Evolutionary conservation across 176 grass and related monocot species (phyloP).

Genomic region (Saccharum officinarum): DNA sequence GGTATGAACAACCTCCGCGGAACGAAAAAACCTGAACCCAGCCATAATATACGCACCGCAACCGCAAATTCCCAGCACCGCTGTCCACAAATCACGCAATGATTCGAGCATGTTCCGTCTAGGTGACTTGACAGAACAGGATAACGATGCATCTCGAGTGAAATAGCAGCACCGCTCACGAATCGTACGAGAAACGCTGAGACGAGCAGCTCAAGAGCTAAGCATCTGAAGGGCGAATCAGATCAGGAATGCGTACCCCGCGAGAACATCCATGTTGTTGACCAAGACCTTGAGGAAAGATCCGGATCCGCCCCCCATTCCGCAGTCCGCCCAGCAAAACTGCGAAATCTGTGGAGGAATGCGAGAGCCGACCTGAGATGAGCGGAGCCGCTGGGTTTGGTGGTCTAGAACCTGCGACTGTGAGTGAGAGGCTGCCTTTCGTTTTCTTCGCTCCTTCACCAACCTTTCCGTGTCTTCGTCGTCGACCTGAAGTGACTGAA

Average conservation of each 20-base stretch:
- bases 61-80: not conserved
- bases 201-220: not conserved
- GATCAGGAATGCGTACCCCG: constrained; percentile 62
- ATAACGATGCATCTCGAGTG: not conserved
- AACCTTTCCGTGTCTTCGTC: not conserved
- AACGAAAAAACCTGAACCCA: constrained; percentile 26
- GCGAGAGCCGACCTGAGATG: not conserved
- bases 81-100: not conserved
- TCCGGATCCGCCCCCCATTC: constrained; percentile 81
- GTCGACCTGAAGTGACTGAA: not conserved
- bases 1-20: not conserved
- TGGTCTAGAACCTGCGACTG: constrained; percentile 22
- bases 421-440: not conserved
- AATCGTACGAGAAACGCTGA: not conserved
- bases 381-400: not conserved
- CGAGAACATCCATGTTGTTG: constrained; percentile 87
- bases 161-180: not conserved
- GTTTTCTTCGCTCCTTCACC: constrained; percentile 10
- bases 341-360: constrained; percentile 24
- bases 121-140: not conserved
- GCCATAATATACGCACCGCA: not conserved
- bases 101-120: not conserved
- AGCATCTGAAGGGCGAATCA: not conserved
- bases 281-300: constrained; percentile 90
- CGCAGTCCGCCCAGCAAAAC: not conserved